These are phyloP conservation scores for Zalaria sp. DNA, from an alignment of 2,329 filamentous ascomycete genomes.

Conservation along the genomic window DNA sequence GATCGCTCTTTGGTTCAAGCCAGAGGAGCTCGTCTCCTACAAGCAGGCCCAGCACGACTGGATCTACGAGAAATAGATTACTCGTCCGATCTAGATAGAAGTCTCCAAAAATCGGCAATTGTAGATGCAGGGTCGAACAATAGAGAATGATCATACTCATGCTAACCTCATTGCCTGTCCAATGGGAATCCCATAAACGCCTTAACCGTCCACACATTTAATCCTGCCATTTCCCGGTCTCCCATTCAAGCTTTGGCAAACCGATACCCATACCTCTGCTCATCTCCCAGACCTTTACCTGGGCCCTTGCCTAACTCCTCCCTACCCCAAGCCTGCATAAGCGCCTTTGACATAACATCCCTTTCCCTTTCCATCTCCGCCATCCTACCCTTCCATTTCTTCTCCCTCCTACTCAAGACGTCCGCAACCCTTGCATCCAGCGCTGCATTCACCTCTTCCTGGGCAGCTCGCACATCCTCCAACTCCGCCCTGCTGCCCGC, in stretches of 20 bases:
- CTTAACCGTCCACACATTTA: too few relatives aligned
- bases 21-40: conserved; percentile 72
- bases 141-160: too few relatives aligned
- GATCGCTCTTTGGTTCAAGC: conserved; percentile 96
- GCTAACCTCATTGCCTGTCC: too few relatives aligned
- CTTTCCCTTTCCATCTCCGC: conserved; percentile 15
- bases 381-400: neutral
- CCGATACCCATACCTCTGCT: conserved; percentile 20
- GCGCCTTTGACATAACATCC: conserved; percentile 27
- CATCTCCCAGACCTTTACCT: conserved; percentile 3
- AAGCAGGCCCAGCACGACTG: conserved; percentile 77
- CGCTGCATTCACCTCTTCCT: conserved; percentile 5
- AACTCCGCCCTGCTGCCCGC: conserved; percentile 1
- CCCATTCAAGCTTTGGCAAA: conserved; percentile 6
- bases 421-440: neutral
- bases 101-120: too few relatives aligned
- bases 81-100: too few relatives aligned
- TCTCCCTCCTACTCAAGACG: neutral
- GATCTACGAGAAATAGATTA: conserved; percentile 73
- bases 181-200: too few relatives aligned
- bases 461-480: conserved; percentile 5
- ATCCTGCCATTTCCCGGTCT: too few relatives aligned
- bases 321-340: conserved; percentile 75
- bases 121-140: too few relatives aligned
- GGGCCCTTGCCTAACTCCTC: conserved; percentile 17